Evolutionary conservation across 495 filamentous ascomycete species (phyloP).

Genomic region (Daldinia decipiens): DNA sequence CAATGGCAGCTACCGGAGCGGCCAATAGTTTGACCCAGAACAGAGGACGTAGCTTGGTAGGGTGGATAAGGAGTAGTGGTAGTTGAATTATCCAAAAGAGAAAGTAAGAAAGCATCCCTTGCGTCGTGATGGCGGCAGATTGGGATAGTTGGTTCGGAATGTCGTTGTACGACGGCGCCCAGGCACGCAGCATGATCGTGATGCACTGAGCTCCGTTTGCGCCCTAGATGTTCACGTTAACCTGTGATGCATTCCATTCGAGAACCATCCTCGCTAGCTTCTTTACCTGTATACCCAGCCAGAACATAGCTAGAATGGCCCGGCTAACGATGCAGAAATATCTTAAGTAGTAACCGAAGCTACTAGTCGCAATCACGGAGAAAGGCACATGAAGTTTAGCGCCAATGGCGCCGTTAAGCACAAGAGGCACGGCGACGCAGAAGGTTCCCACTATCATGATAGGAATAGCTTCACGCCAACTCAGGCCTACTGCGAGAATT

Average conservation of each 20-base stretch:
- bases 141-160: slow-evolving; percentile 66
- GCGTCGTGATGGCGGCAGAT: slow-evolving; percentile 69
- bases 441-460: slow-evolving; percentile 71
- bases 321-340: slow-evolving; percentile 75
- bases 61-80: slow-evolving; percentile 65
- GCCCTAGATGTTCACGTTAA: slow-evolving; percentile 54
- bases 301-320: slow-evolving; percentile 75
- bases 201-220: slow-evolving; percentile 73
- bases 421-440: slow-evolving; percentile 70
- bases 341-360: slow-evolving; percentile 75
- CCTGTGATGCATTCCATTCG: neutral
- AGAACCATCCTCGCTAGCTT: neutral
- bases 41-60: slow-evolving; percentile 65
- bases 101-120: slow-evolving; percentile 71
- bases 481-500: slow-evolving; percentile 70
- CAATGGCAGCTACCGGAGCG: slow-evolving; percentile 63
- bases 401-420: slow-evolving; percentile 71
- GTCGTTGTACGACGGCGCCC: slow-evolving; percentile 70
- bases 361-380: slow-evolving; percentile 71
- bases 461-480: slow-evolving; percentile 68
- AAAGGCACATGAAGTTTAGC: slow-evolving; percentile 73
- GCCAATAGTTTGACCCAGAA: slow-evolving; percentile 68
- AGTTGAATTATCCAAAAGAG: slow-evolving; percentile 69
- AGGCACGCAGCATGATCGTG: slow-evolving; percentile 73
- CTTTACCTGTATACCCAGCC: slow-evolving; percentile 68